Conservation (phyloP, 805 yeast genomes). For the Hanseniaspora lachancei region DNA sequence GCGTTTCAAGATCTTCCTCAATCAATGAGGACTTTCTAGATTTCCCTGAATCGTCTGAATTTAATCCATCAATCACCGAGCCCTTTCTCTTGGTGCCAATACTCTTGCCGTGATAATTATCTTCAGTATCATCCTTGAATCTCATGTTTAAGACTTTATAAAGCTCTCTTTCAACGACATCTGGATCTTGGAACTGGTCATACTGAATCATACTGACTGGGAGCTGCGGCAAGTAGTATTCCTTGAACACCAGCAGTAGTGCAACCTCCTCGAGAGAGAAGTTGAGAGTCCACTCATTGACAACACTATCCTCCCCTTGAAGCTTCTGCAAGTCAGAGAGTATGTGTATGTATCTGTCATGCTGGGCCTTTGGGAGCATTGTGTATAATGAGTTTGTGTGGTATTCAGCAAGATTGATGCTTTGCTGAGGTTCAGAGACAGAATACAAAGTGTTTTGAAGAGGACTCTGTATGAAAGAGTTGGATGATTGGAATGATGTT, state of each 20-base stretch:
- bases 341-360: not conserved
- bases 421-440: not conserved
- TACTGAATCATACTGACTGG: constrained; percentile 10
- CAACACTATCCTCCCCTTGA: not conserved
- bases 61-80: not conserved
- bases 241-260: constrained; percentile 5
- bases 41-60: constrained; percentile 34
- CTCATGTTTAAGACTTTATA: constrained; percentile 3
- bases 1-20: constrained; percentile 67
- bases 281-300: not conserved
- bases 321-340: not conserved
- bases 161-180: not conserved
- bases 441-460: not conserved
- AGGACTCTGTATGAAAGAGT: not conserved
- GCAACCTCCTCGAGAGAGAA: constrained; percentile 5
- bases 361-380: not conserved
- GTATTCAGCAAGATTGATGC: not conserved
- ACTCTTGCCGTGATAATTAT: not conserved
- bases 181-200: constrained; percentile 7
- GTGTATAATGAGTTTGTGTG: not conserved
- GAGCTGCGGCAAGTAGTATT: constrained; percentile 9
- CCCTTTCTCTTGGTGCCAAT: not conserved
- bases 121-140: not conserved
- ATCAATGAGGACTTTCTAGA: constrained; percentile 59
- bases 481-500: constrained; percentile 2